Evolutionary conservation across 352 stramenopile genomes (phyloP), one percentile per base, ranked within the genome.

Genomic region (Phytophthora vignae): DNA sequence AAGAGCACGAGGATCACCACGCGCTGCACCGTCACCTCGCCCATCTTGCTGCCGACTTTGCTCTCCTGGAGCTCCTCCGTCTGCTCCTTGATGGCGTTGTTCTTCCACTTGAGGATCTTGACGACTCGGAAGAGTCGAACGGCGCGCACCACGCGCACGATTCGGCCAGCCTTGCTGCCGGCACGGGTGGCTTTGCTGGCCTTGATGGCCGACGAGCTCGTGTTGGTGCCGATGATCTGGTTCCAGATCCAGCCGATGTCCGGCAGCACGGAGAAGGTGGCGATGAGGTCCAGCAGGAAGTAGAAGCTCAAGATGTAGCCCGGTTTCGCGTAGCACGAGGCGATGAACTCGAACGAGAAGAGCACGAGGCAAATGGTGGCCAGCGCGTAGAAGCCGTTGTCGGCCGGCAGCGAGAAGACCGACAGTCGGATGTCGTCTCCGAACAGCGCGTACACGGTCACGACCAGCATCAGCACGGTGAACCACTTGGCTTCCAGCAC

Each of bases 361-460:
- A 98, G 78, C 61, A 92, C 82, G 44, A 98, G 87, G 36, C 92
- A 92, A 67, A 98, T 76, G 9, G 85, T 88, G 17, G 94, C 94
- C 15, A 98, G 71, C 27, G 83, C 78, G 62, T 87, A 94, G 73
- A 98, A 98, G 0, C 78, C 64, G 54, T 82, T 79, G 76, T 99
- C 96, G 14, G 84, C 88, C 1, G 60, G 60, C n/a, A 83, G 82
- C n/a, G 74, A 67, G 56, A 96, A 91, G 44, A 84, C 56, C 21
- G 92, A 87, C 21, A 97, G 65, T n/a, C 91, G 83, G 27, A 98
- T 84, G 76, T 98, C 94, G 69, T 98, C 93, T 21, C 90, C 87
- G 54, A 98, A 98, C 22, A 98, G 87, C 33, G 92, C 93, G 77
- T 97, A 99, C 42, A 98, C 72, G 9, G 95, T 98, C 46, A 98